phyloP scores from a whole-genome alignment of 495 filamentous ascomycete genomes.

The Talaromyces trachyspermus region DNA sequence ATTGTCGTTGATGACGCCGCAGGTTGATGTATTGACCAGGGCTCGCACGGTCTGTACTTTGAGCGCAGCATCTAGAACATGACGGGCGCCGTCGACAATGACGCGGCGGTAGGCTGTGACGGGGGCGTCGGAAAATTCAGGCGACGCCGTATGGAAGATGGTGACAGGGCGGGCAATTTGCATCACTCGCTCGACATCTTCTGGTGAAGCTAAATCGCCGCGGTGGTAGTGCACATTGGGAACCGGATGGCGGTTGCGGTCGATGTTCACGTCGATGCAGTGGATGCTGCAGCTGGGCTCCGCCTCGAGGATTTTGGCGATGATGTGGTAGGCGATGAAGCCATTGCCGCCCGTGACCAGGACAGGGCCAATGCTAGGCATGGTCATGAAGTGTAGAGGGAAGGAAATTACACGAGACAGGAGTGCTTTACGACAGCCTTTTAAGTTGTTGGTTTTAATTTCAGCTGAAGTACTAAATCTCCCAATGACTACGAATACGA shows the following conservation, averaged over 20 bases:
- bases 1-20: conserved; percentile 25
- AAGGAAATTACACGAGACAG: no score
- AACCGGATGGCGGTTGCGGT: conserved; percentile 15
- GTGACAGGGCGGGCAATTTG: conserved; percentile 11
- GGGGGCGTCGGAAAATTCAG: conserved; percentile 7
- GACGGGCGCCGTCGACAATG: conserved; percentile 37
- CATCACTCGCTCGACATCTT: conserved; percentile 12
- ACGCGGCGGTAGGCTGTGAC: conserved; percentile 13
- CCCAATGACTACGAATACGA: no score
- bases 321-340: conserved; percentile 46
- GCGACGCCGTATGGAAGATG: conserved; percentile 23
- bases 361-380: no score
- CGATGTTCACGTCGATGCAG: conserved; percentile 20
- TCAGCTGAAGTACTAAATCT: no score
- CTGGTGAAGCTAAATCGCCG: conserved; percentile 13
- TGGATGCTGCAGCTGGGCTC: conserved; percentile 16
- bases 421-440: no score
- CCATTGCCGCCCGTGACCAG: conserved; percentile 47
- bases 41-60: conserved; percentile 23
- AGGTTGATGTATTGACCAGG: conserved; percentile 35
- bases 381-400: no score
- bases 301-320: conserved; percentile 34
- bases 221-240: conserved; percentile 15
- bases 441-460: no score
- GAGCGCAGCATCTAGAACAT: conserved; percentile 28